Conservation (phyloP, 2,329 filamentous ascomycete genomes). For the Apiospora koreana region DNA sequence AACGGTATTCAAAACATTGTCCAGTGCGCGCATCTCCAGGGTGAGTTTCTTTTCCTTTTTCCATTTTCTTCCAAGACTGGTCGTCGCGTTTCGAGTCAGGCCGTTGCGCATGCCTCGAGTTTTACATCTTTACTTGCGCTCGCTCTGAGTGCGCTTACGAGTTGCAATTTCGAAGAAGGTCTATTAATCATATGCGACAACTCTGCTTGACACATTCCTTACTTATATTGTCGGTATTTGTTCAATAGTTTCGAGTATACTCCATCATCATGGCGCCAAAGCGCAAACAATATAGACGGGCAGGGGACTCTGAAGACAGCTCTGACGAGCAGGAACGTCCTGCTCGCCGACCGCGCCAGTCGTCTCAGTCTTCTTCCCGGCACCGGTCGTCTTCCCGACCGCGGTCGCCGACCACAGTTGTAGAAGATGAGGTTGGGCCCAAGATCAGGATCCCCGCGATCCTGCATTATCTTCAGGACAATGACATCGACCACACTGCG, state of each 20-base stretch:
- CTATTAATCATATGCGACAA: not conserved
- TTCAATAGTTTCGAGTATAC: not conserved
- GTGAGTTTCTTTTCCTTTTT: not conserved
- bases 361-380: not conserved
- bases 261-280: conserved; percentile 9
- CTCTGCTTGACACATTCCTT: not conserved
- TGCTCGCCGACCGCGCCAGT: not conserved
- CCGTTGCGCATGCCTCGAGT: not conserved
- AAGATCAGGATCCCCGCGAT: conserved; percentile 35
- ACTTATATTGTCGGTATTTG: not conserved
- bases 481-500: conserved; percentile 44
- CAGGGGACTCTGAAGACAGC: not conserved
- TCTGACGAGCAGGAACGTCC: not conserved
- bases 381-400: no score
- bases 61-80: not conserved
- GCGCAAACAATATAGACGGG: not conserved
- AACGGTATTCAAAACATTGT: not conserved
- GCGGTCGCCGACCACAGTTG: no score
- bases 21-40: not conserved
- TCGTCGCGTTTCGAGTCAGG: not conserved
- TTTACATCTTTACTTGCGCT: conserved; percentile 2
- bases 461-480: conserved; percentile 49
- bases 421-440: conserved; percentile 25
- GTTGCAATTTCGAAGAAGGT: not conserved
- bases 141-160: not conserved